Conservation (phyloP, 1,284 basidiomycete genomes). For the Violaceomyces palustris region DNA sequence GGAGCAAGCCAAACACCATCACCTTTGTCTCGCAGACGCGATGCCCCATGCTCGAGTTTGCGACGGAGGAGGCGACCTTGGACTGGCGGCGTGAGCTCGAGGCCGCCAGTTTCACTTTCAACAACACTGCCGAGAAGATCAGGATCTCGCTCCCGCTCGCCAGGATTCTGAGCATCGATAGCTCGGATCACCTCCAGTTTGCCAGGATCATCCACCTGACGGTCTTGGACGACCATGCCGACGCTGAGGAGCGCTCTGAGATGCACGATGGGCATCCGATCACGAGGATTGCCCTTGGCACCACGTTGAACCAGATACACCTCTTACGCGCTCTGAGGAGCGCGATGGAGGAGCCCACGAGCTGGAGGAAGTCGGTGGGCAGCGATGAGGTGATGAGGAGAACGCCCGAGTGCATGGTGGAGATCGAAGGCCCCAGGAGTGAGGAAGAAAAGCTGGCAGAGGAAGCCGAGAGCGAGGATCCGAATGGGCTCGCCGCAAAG, state of each 20-base stretch:
- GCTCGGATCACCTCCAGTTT: slow-evolving; percentile 19
- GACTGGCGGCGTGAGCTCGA: slow-evolving; percentile 38
- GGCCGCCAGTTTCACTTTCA: slow-evolving; percentile 28
- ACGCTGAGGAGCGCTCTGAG: not conserved
- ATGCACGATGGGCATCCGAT: slow-evolving; percentile 7
- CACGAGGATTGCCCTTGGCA: slow-evolving; percentile 14
- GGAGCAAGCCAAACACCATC: slow-evolving; percentile 24
- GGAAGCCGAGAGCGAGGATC: not conserved
- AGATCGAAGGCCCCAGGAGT: slow-evolving; percentile 10
- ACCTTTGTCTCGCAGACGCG: slow-evolving; percentile 20
- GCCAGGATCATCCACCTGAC: slow-evolving; percentile 23
- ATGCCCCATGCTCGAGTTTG: slow-evolving; percentile 36
- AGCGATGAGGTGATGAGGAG: slow-evolving; percentile 3
- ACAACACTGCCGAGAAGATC: slow-evolving; percentile 33
- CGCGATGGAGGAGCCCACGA: slow-evolving; percentile 4
- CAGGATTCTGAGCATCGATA: slow-evolving; percentile 24
- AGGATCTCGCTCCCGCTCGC: slow-evolving; percentile 38
- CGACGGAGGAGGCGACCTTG: slow-evolving; percentile 36
- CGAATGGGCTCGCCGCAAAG: slow-evolving; percentile 7
- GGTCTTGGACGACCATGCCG: slow-evolving; percentile 11
- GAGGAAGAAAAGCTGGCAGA: slow-evolving; percentile 2
- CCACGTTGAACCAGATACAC: slow-evolving; percentile 12
- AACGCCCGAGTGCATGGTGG: slow-evolving; percentile 15
- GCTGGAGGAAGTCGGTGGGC: not conserved
- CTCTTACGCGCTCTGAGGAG: slow-evolving; percentile 16